phyloP scores from a whole-genome alignment of 805 yeast genomes.

The Ogataea nakhonphanomensis region DNA sequence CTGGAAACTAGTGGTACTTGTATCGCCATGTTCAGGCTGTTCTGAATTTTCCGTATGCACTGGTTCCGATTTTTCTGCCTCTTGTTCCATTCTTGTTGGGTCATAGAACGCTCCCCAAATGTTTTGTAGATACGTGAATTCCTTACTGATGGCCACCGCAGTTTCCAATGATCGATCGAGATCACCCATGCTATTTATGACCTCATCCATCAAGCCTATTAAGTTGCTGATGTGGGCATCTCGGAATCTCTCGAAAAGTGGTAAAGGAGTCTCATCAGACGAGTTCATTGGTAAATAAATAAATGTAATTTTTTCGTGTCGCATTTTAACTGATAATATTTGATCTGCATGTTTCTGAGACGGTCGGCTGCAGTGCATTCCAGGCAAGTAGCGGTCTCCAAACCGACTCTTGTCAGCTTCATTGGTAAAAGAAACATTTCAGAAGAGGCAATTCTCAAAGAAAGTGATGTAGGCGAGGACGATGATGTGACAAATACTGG shows the following conservation, averaged over 20 bases:
- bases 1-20: constrained; percentile 21
- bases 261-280: constrained; percentile 7
- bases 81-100: constrained; percentile 17
- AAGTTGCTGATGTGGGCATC: constrained; percentile 19
- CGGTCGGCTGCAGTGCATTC: neutral
- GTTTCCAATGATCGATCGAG: constrained; percentile 21
- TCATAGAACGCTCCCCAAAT: constrained; percentile 25
- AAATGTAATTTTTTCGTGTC: constrained; percentile 9
- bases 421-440: constrained; percentile 15
- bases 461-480: constrained; percentile 52
- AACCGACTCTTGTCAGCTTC: too few relatives aligned
- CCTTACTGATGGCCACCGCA: constrained; percentile 22
- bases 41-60: constrained; percentile 6
- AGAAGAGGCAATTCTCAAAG: constrained; percentile 29
- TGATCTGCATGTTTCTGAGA: constrained; percentile 1
- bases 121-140: constrained; percentile 17
- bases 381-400: neutral
- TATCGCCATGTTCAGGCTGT: constrained; percentile 8
- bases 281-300: constrained; percentile 4
- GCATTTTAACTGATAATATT: neutral
- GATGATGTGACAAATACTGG: constrained; percentile 55
- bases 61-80: constrained; percentile 2
- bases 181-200: constrained; percentile 16
- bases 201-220: constrained; percentile 21
- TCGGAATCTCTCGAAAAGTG: constrained; percentile 19